Base-by-base conservation (phyloP, 805 yeast species). In the Suhomyces emberorum region DNA sequence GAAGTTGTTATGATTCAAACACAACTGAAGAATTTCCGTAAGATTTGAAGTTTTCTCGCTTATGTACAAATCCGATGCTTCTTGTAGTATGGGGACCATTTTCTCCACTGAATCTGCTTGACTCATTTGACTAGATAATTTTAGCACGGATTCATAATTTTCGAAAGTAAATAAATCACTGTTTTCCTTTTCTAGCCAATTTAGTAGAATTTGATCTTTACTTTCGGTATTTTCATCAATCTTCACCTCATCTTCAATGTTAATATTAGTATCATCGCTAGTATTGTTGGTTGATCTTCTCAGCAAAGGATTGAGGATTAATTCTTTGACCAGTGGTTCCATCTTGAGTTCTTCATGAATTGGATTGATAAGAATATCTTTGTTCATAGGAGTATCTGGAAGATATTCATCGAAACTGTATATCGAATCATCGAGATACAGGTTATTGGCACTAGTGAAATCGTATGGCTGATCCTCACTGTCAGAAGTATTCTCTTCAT, bases 261-360 rank as follows among this genome's bases (percentile, higher is more conserved):
- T 18, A 9, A 16, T 27, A n/a, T 33, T 30, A n/a, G 36, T 14
- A 8, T 18, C 20, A 14, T 33, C 36, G 11, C 19, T 15, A 15
- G 29, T 28, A 2, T 18, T 28, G 11, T 27, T 34, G 5, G 37
- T 20, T n/a, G 21, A 17, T 28, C 32, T 34, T 28, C 37, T 34
- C 28, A 34, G 37, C 3, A 34, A 17, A 4, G 37, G 31, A 21
- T 34, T 32, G n/a, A 34, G 37, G 9, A 18, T 34, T 7, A 37
- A 28, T 22, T 37, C 40, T 30, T 37, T 37, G 8, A 37, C 40
- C 5, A 22, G 11, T 9, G 40, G 32, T 3, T 37, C 36, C 24
- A 37, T 20, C 26, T 37, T 37, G 30, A 37, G 32, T 20, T 37
- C 35, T 22, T 37, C 36, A 12, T 37, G 40, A 7, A 37, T 36